Conservation (phyloP, 768 basidiomycete genomes). For the Lyophyllum shimeji region DNA sequence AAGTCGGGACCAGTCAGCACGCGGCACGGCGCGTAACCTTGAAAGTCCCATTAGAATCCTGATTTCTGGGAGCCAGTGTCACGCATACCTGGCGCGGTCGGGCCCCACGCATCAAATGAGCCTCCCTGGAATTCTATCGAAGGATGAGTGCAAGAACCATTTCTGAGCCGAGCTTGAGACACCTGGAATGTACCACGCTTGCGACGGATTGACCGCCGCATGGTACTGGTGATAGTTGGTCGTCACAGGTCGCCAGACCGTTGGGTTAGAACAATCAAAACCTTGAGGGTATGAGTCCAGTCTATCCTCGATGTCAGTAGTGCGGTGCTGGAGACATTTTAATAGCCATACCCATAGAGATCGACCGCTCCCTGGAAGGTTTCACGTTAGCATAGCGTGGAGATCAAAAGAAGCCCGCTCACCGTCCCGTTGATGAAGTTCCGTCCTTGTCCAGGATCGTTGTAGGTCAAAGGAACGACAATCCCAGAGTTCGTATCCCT, state of each 20-base stretch:
- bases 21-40: conserved; percentile 65
- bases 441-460: conserved; percentile 56
- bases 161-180: conserved; percentile 11
- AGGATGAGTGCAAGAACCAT: neutral
- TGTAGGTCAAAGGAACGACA: conserved; percentile 72
- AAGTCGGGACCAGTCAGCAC: conserved; percentile 71
- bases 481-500: conserved; percentile 44
- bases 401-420: conserved; percentile 16
- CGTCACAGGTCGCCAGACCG: conserved; percentile 60
- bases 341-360: conserved; percentile 57
- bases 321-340: neutral
- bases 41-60: neutral
- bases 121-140: conserved; percentile 65
- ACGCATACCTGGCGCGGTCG: conserved; percentile 57
- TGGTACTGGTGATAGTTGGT: conserved; percentile 71
- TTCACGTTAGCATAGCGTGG: neutral
- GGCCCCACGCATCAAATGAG: conserved; percentile 81
- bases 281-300: conserved; percentile 75
- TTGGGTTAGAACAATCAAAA: conserved; percentile 79
- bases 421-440: conserved; percentile 77
- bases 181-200: conserved; percentile 76
- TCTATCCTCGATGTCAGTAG: conserved; percentile 23
- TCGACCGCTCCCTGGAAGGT: conserved; percentile 63
- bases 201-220: conserved; percentile 41
- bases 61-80: neutral